Evolutionary conservation across 768 basidiomycete genomes (phyloP).

Genomic region (Calocybe cyanea): DNA sequence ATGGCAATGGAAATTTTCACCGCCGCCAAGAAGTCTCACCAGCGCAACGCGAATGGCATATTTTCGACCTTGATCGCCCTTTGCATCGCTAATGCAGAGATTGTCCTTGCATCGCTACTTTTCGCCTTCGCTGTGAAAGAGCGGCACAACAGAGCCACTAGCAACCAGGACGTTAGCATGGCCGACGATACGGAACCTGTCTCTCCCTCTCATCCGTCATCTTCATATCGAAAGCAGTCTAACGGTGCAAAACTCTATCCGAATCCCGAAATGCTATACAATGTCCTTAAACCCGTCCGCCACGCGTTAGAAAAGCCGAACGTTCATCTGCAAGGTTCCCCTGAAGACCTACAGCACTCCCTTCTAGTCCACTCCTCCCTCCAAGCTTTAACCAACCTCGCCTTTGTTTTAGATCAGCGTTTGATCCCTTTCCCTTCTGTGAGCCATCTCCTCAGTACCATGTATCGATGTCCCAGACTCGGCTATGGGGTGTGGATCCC

Average conservation of each 20-base stretch:
- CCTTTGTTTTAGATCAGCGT: constrained; percentile 45
- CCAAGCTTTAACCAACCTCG: constrained; percentile 62
- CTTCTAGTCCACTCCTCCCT: constrained; percentile 31
- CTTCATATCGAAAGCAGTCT: background rate
- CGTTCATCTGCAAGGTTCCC: too few species aligned
- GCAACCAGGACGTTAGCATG: too few species aligned
- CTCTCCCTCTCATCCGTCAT: constrained; percentile 21
- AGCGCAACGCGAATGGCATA: constrained; percentile 54
- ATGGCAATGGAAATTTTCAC: constrained; percentile 52
- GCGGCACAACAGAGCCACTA: too few species aligned
- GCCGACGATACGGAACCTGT: too few species aligned
- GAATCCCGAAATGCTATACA: background rate
- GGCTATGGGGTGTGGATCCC: constrained; percentile 36
- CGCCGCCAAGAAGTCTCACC: constrained; percentile 50
- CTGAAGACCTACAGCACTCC: constrained; percentile 5
- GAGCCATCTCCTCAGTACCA: constrained; percentile 38
- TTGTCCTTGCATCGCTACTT: constrained; percentile 69
- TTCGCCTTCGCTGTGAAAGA: constrained; percentile 66
- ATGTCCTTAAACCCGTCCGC: background rate
- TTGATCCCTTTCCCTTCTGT: constrained; percentile 44
- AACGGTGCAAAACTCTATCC: background rate
- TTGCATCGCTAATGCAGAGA: constrained; percentile 74
- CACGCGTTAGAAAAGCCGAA: too few species aligned
- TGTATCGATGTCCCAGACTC: constrained; percentile 44
- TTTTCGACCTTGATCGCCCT: constrained; percentile 58